Conservation (phyloP, 495 filamentous ascomycete species). For the Trichoderma erinaceum region DNA sequence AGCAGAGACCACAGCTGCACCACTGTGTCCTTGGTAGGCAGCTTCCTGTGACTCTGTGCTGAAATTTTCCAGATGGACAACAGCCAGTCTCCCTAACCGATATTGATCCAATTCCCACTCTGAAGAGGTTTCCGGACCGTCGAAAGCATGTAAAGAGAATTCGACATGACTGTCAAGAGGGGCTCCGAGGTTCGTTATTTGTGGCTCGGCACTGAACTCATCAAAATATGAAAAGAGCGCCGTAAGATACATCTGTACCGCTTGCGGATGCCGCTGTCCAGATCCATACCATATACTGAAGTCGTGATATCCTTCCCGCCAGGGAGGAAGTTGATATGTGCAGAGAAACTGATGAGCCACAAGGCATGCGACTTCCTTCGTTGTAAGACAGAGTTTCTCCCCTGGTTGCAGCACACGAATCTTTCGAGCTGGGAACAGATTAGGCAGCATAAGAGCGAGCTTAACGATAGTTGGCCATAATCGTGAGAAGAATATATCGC, state of each 20-base stretch:
- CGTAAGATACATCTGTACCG: slow-evolving; percentile 20
- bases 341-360: slow-evolving; percentile 23
- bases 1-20: slow-evolving; percentile 22
- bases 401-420: slow-evolving; percentile 14
- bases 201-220: background rate
- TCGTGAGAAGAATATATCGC: slow-evolving; percentile 2
- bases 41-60: slow-evolving; percentile 12
- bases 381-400: slow-evolving; percentile 8
- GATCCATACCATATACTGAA: slow-evolving; percentile 25
- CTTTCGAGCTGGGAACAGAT: slow-evolving; percentile 16
- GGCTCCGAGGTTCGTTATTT: background rate
- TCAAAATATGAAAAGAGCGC: slow-evolving; percentile 21
- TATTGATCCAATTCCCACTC: background rate
- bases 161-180: background rate
- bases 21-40: slow-evolving; percentile 1
- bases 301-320: slow-evolving; percentile 22
- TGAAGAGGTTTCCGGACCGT: background rate
- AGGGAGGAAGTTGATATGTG: slow-evolving; percentile 17
- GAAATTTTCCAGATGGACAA: slow-evolving; percentile 14
- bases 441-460: slow-evolving; percentile 15
- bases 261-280: slow-evolving; percentile 20
- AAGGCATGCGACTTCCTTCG: slow-evolving; percentile 17
- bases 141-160: slow-evolving; percentile 7
- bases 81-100: slow-evolving; percentile 14
- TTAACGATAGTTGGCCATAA: slow-evolving; percentile 16